phyloP scores from a whole-genome alignment of 2,329 filamentous ascomycete species.

The Verticillium isaacii region DNA sequence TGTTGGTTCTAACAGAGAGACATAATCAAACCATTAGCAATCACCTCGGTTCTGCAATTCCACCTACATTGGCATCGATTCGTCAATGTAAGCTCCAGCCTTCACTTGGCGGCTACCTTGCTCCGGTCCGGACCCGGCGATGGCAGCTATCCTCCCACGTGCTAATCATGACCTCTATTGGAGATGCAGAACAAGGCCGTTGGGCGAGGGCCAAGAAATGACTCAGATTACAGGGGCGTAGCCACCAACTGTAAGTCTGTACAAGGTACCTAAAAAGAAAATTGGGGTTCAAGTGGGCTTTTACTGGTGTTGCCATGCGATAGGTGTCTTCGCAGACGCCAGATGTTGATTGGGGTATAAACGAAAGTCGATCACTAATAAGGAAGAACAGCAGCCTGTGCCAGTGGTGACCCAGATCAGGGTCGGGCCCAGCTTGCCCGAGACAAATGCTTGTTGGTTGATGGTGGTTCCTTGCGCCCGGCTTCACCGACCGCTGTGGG shows the following conservation, averaged over 20 bases:
- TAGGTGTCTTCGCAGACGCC: neutral
- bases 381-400: too few species aligned
- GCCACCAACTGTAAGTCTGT: too few species aligned
- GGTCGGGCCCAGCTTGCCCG: neutral
- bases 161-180: too few species aligned
- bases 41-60: too few species aligned
- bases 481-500: neutral
- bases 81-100: neutral
- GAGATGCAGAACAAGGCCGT: too few species aligned
- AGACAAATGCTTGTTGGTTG: neutral
- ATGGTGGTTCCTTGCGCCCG: neutral
- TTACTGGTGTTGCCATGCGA: neutral
- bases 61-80: neutral
- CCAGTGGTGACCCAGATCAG: neutral
- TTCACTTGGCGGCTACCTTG: neutral
- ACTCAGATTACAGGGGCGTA: too few species aligned
- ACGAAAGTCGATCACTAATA: too few species aligned
- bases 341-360: neutral
- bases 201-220: too few species aligned
- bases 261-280: neutral
- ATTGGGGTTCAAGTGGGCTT: neutral
- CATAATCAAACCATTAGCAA: too few species aligned
- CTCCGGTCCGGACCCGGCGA: neutral
- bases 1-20: neutral
- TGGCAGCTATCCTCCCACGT: too few species aligned